phyloP scores from a whole-genome alignment of 306 rosid genomes.

The Astragalus membranaceus region DNA sequence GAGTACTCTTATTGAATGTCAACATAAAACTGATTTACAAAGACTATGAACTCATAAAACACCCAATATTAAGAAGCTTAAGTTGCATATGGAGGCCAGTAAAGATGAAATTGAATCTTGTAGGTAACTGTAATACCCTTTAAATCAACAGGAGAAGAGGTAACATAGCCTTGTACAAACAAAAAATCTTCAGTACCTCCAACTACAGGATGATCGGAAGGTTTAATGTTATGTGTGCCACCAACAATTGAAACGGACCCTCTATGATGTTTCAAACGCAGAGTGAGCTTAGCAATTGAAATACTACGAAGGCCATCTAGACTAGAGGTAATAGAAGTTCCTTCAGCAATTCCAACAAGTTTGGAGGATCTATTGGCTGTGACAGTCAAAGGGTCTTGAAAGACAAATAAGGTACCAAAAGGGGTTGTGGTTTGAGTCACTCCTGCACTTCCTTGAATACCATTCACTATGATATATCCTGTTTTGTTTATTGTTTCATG shows the following conservation, averaged over 20 bases:
- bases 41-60: too few relatives aligned
- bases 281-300: slow-evolving; percentile 50
- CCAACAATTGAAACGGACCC: slow-evolving; percentile 65
- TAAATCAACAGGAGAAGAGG: slow-evolving; percentile 51
- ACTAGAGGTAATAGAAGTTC: slow-evolving; percentile 55
- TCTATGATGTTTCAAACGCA: slow-evolving; percentile 35
- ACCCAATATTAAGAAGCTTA: slow-evolving; percentile 9
- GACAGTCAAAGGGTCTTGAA: slow-evolving; percentile 56
- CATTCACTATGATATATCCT: slow-evolving; percentile 50
- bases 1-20: too few relatives aligned
- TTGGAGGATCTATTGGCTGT: slow-evolving; percentile 40
- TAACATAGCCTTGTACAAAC: slow-evolving; percentile 63
- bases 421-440: slow-evolving; percentile 46
- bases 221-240: slow-evolving; percentile 40
- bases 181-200: slow-evolving; percentile 73
- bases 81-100: slow-evolving; percentile 78
- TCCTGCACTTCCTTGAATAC: slow-evolving; percentile 38
- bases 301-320: slow-evolving; percentile 55
- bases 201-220: slow-evolving; percentile 50
- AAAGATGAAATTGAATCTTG: slow-evolving; percentile 58
- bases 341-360: slow-evolving; percentile 44
- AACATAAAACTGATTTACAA: too few relatives aligned
- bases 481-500: slow-evolving; percentile 71
- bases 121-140: slow-evolving; percentile 40
- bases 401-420: slow-evolving; percentile 55